Base-by-base conservation (phyloP, 2,329 filamentous ascomycete genomes). In the Mycosphaerelloides madeirae region DNA sequence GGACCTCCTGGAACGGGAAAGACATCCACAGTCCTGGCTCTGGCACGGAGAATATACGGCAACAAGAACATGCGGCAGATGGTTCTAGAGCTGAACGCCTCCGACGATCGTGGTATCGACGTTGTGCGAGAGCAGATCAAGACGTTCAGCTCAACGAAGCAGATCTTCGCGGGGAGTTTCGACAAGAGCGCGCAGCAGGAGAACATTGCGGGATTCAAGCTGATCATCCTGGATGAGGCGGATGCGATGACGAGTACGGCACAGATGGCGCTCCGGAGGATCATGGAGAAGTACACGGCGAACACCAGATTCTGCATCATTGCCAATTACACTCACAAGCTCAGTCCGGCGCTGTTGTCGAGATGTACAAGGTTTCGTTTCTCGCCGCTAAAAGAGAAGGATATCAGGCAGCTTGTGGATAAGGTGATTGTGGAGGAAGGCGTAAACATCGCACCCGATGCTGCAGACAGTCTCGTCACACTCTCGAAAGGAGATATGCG, bases 211-310 rank as follows among this genome's bases (percentile, higher is more conserved):
- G 87, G 86, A 0, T 98, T 85, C 75, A 98, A 98, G 73, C 81
- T 98, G 56, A 97, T 98, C 63, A 87, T 98, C 43, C 80, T 98
- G 3, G 93, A 98, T 67, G 93, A 98, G 73, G 93, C 93, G n/a
- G 93, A 98, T 66, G 93, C 93, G 42, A 98, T 98, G 93, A 98
- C 93, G n/a, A 85, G 87, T 42, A 94, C 91, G 0, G 93, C 93
- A 5, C 93, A 98, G 69, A 98, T 98, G 91, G 93, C 93, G 0
- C 74, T 98, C 43, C 80, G 93, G 50, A 77, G 93, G 37, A 97
- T 98, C 63, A 98, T 98, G 93, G 93, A 98, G 65, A 95, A 95
- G 71, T 98, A 98, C 72, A 98, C 93, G 1, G 87, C 87, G 48
- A 98, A 98, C 71, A 96, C 93, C 2, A 78, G 93, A 41, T 98